A percentile compares a stretch with the other conserved stretches of the same genome.
Conservation (phyloP, 164 flowering plant species). For the Piper longum region DNA sequence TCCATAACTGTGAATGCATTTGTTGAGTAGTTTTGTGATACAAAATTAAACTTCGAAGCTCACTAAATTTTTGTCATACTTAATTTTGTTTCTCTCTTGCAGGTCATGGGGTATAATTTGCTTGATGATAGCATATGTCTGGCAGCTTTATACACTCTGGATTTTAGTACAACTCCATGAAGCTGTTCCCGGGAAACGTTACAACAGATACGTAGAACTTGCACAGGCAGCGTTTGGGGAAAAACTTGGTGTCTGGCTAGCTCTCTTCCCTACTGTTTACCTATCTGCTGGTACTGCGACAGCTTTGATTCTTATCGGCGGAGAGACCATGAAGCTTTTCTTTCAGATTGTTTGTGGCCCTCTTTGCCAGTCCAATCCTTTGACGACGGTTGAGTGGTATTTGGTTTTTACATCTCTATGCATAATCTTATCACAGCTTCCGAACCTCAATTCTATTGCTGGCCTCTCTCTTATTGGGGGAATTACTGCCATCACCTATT, state of each 20-base stretch:
- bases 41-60: too few relatives aligned
- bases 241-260: slow-evolving; percentile 86
- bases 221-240: slow-evolving; percentile 99
- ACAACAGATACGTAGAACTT: slow-evolving; percentile 96
- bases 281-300: slow-evolving; percentile 96
- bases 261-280: slow-evolving; percentile 91
- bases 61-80: too few relatives aligned
- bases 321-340: slow-evolving; percentile 96
- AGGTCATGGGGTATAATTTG: slow-evolving; percentile 98
- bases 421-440: slow-evolving; percentile 91
- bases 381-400: slow-evolving; percentile 96
- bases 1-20: too few relatives aligned
- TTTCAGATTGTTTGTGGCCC: slow-evolving; percentile 95
- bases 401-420: slow-evolving; percentile 90
- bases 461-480: slow-evolving; percentile 96
- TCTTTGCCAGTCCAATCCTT: slow-evolving; percentile 70
- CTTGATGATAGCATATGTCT: slow-evolving; percentile 67
- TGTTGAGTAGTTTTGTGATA: too few relatives aligned
- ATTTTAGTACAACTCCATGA: slow-evolving; percentile 91
- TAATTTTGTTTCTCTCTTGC: slow-evolving; percentile 6
- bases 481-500: slow-evolving; percentile 84
- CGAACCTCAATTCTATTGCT: slow-evolving; percentile 95
- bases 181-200: slow-evolving; percentile 96
- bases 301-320: slow-evolving; percentile 89
- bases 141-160: slow-evolving; percentile 98